Conservation (phyloP, 2,329 filamentous ascomycete genomes). For the Fusarium tupiense region DNA sequence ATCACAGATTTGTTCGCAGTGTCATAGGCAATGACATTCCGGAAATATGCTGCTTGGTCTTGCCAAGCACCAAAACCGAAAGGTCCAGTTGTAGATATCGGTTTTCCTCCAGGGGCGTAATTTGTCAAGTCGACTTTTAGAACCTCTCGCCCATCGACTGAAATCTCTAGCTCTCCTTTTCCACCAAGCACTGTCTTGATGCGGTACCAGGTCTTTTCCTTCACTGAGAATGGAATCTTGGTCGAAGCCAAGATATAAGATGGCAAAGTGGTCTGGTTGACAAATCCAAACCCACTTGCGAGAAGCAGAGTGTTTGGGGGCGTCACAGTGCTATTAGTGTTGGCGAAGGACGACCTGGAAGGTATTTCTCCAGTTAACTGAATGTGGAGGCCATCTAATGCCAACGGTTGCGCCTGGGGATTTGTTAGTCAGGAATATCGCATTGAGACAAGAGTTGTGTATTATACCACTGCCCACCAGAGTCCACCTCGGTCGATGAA, state of each 20-base stretch:
- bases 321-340: neutral
- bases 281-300: neutral
- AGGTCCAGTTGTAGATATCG: neutral
- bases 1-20: neutral
- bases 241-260: constrained; percentile 7
- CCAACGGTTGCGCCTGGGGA: neutral
- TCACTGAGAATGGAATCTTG: neutral
- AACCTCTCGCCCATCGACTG: neutral
- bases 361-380: neutral
- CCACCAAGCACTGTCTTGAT: neutral
- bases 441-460: neutral
- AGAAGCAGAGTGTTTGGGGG: neutral
- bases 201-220: constrained; percentile 3
- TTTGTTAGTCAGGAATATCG: neutral
- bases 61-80: constrained; percentile 10
- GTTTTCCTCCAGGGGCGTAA: neutral
- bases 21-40: neutral
- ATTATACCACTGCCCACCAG: constrained; percentile 3
- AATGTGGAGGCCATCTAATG: constrained; percentile 1
- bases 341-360: neutral
- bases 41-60: constrained; percentile 8
- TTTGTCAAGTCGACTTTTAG: neutral
- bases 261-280: constrained; percentile 4
- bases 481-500: neutral
- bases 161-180: neutral